Evolutionary conservation across 2,329 filamentous ascomycete species (phyloP), one percentile per base, ranked within the genome.

Genomic region (Rhynchosporium agropyri): DNA sequence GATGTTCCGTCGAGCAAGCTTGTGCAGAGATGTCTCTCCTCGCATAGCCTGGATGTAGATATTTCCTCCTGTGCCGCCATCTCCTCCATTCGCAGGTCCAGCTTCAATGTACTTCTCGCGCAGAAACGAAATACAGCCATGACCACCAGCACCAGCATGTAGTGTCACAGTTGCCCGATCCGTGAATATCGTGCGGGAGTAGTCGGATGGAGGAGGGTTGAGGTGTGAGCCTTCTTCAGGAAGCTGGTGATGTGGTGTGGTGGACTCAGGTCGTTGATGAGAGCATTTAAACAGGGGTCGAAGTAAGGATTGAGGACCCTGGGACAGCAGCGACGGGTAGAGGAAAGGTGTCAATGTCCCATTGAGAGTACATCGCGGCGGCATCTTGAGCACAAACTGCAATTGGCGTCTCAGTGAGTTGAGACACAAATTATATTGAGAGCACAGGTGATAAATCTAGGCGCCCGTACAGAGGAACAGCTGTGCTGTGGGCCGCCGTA

Each of bases 41-140:
- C 90, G 87, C 1, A 96, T 87, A 7, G 95, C 93, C 77, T 98
- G 94, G 63, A 99, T 96, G 76, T 96, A 98, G 68, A 99, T 82
- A 71, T 90, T 96, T 45, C 95, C 95, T 65, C 95, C 95, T 61
- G 87, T 89, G 4, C 95, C 95, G 48, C 95, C 95, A 74, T 99
- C 92, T 64, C 95, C 95, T 55, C 95, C 95, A 76, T 99, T 98
- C 9, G 95, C 86, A 10, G 95, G 95, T 0, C 95, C 95, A 67
- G 96, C 88, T 50, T 88, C 85, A 36, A 97, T 82, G 76, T 90
- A 98, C 67, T 94, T 94, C 72, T 99, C 95, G 26, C 94, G 89
- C 49, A 96, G 79, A 74, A 98, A 99, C 0, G 95, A 95, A 57
- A 98, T 91, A 74, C 95, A 99, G 67, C 95, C 95, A 73, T 95